These are phyloP conservation scores for Quercus ilex DNA, from an alignment of 306 rosid species.

Conservation along the genomic window DNA sequence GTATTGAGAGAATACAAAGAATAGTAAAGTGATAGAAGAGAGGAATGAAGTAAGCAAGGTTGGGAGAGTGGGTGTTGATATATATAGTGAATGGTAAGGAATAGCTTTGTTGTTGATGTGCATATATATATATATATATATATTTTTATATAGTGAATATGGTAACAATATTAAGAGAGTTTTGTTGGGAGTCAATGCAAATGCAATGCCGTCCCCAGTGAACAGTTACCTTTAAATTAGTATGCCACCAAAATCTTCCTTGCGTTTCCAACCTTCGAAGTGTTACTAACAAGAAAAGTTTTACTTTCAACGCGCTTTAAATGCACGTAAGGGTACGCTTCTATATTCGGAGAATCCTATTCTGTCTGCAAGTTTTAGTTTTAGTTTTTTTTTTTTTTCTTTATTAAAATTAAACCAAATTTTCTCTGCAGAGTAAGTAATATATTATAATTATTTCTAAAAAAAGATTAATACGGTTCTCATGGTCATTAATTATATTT, in stretches of 20 bases:
- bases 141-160: background rate
- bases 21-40: background rate
- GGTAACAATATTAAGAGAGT: too few relatives aligned
- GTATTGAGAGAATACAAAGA: background rate
- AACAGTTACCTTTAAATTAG: background rate
- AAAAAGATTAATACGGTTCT: too few relatives aligned
- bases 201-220: slow-evolving; percentile 23
- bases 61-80: slow-evolving; percentile 11
- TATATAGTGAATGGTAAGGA: slow-evolving; percentile 21
- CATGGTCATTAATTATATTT: too few relatives aligned
- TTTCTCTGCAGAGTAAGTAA: too few relatives aligned
- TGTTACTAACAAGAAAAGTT: slow-evolving; percentile 47
- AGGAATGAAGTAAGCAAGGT: slow-evolving; percentile 9
- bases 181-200: background rate
- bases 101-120: background rate
- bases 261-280: slow-evolving; percentile 63
- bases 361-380: too few relatives aligned
- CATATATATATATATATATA: background rate
- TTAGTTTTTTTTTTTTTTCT: too few relatives aligned
- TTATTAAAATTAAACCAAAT: too few relatives aligned
- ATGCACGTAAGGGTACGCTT: slow-evolving; percentile 15
- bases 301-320: slow-evolving; percentile 36
- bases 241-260: slow-evolving; percentile 53
- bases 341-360: too few relatives aligned
- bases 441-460: too few relatives aligned